These are phyloP conservation scores for Emmonsiellopsis sp. DNA, from an alignment of 2,329 filamentous ascomycete species.

Conservation along the genomic window DNA sequence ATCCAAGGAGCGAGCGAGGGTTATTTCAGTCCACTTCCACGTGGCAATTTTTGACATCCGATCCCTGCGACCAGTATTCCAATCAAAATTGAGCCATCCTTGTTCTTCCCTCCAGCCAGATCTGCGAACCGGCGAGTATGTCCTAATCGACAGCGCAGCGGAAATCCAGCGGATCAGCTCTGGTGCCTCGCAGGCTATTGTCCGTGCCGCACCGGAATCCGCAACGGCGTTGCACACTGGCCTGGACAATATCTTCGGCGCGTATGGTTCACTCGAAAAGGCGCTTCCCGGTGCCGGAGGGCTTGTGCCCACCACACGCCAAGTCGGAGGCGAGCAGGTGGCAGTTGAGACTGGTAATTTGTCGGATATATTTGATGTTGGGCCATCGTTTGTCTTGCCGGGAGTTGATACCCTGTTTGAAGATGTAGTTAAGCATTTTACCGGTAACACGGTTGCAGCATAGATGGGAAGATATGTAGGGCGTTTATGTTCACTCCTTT, in stretches of 20 bases:
- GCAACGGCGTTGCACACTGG: conserved; percentile 21
- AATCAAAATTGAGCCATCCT: conserved; percentile 45
- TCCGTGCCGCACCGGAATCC: conserved; percentile 16
- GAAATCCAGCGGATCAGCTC: conserved; percentile 49
- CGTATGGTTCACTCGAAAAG: conserved; percentile 2
- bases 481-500: neutral
- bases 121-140: conserved; percentile 59
- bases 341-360: conserved; percentile 12
- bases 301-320: neutral
- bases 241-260: conserved; percentile 26
- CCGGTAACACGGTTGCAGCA: conserved; percentile 6
- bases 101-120: conserved; percentile 61
- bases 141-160: conserved; percentile 66
- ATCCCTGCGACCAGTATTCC: conserved; percentile 50
- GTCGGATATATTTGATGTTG: conserved; percentile 29
- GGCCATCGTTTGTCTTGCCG: conserved; percentile 30
- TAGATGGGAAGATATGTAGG: neutral
- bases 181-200: conserved; percentile 17
- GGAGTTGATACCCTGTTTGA: conserved; percentile 29
- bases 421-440: conserved; percentile 28
- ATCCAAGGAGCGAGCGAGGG: conserved; percentile 17
- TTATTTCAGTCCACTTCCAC: conserved; percentile 38
- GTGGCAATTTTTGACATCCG: conserved; percentile 60
- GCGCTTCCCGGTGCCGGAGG: neutral
- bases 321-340: conserved; percentile 3